Evolutionary conservation across 495 filamentous ascomycete species (phyloP), one percentile per base, ranked within the genome.

Genomic region (Talaromyces ruber): DNA sequence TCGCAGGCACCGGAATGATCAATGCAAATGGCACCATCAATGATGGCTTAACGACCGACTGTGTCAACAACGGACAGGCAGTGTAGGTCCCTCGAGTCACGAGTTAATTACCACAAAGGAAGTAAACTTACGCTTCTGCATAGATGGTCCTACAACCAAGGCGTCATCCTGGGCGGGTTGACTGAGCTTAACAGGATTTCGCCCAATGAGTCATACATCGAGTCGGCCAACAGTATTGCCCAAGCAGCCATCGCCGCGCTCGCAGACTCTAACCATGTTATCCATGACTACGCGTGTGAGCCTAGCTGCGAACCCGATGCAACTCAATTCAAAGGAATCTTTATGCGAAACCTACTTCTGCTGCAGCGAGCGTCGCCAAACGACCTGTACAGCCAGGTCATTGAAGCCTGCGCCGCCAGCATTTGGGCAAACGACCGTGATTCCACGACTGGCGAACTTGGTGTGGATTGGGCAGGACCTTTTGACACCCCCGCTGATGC

Each of bases 101-200:
- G 24, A n/a, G 4, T 18, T 28, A 3, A 7, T n/a, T 57, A 1
- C 34, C 32, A 24, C 45, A 11, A 22, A 4, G 14, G 1, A 28
- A 2, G 11, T 22, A 8, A 1, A n/a, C 30, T 64, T 9, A 50
- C 51, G 11, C n/a, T n/a, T 9, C 4, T 34, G 3, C 24, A 1
- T 45, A 75, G 72, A 7, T 92, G 84, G 83, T 84, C 87, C 0
- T 93, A 93, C 76, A 93, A 92, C 74, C 89, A 93, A 72, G 89
- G 89, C 39, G 87, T 91, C 28, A 76, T 92, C 37, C 79, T 92
- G 12, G 89, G 89, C 14, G 90, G 80, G 0, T 79, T 92, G 1
- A 84, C 87, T 51, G 88, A 92, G 71, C 76, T 92, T 56, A 71
- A 78, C 68, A 74, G 70, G 61, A 86, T 84, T 1, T 77, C 79